Percentiles rank a stretch among this genome's conserved stretches.
Evolutionary conservation across 495 filamentous ascomycete species (phyloP).

Genomic region (Penicillium alfredii): DNA sequence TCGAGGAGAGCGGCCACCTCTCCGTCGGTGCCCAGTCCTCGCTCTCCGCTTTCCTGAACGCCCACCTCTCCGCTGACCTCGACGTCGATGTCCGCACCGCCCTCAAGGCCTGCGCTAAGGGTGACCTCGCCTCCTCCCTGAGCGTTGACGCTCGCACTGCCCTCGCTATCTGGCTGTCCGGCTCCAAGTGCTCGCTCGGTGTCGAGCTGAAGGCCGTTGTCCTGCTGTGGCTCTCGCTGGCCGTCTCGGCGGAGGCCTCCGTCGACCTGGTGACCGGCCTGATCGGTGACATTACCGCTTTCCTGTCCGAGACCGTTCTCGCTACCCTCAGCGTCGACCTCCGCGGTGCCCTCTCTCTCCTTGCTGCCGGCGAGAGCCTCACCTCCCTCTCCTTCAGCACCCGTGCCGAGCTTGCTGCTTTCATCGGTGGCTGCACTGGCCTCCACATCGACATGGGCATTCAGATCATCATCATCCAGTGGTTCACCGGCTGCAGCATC

Average conservation of each 20-base stretch:
- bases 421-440: conserved; percentile 31
- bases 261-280: conserved; percentile 26
- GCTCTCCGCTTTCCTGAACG: conserved; percentile 33
- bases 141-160: conserved; percentile 26
- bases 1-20: conserved; percentile 29
- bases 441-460: conserved; percentile 26
- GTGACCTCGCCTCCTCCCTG: conserved; percentile 27
- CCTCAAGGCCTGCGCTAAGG: conserved; percentile 29
- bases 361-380: conserved; percentile 33
- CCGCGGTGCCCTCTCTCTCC: conserved; percentile 29
- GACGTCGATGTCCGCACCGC: conserved; percentile 25
- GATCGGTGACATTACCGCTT: conserved; percentile 23
- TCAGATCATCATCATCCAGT: conserved; percentile 37
- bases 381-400: conserved; percentile 28
- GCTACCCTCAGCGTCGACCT: conserved; percentile 30
- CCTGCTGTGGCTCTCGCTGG: conserved; percentile 38
- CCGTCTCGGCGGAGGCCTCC: conserved; percentile 24
- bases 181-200: conserved; percentile 32
- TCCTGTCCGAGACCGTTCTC: conserved; percentile 26
- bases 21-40: conserved; percentile 27
- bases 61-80: conserved; percentile 22
- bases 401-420: conserved; percentile 37
- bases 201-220: conserved; percentile 40
- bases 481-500: conserved; percentile 37
- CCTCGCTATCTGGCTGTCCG: conserved; percentile 36